These are phyloP conservation scores for Stagonosporopsis cucurbitacearum DNA, from an alignment of 2,329 filamentous ascomycete species.

Conservation along the genomic window DNA sequence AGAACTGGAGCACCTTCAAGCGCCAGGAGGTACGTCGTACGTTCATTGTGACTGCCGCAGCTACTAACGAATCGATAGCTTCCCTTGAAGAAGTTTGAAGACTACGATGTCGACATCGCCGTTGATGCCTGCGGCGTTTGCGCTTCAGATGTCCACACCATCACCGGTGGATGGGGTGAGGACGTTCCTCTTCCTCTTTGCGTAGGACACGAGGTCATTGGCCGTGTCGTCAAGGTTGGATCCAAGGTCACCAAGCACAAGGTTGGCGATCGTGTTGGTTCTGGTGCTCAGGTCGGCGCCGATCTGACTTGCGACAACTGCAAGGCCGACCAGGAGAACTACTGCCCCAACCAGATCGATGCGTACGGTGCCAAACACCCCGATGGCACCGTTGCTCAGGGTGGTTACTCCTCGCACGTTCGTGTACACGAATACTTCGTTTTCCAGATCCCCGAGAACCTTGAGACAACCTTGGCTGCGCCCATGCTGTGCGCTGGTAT, in stretches of 20 bases:
- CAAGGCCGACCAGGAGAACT: constrained; percentile 61
- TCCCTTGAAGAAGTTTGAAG: constrained; percentile 83
- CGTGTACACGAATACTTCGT: constrained; percentile 78
- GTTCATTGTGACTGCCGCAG: neutral
- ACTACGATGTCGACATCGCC: constrained; percentile 87
- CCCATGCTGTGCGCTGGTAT: constrained; percentile 87
- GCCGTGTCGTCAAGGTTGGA: constrained; percentile 58
- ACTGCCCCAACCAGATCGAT: constrained; percentile 58
- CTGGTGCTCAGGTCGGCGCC: constrained; percentile 59
- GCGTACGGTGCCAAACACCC: constrained; percentile 59
- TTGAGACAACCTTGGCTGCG: constrained; percentile 67
- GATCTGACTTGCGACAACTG: constrained; percentile 59
- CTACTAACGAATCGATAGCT: constrained; percentile 59
- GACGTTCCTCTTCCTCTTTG: constrained; percentile 67
- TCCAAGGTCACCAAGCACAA: constrained; percentile 59
- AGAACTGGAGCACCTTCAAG: constrained; percentile 68
- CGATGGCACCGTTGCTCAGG: constrained; percentile 69
- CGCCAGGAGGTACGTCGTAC: constrained; percentile 58
- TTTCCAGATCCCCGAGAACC: constrained; percentile 76
- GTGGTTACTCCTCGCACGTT: constrained; percentile 72
- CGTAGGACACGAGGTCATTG: constrained; percentile 69
- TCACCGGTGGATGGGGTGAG: constrained; percentile 67
- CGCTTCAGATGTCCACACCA: constrained; percentile 58
- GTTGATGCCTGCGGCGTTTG: constrained; percentile 67
- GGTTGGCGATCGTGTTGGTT: constrained; percentile 55